A percentile compares a stretch with the other conserved stretches of the same genome.
phyloP scores from a whole-genome alignment of 768 basidiomycete species.

The Brasilioporus rufonigricans region DNA sequence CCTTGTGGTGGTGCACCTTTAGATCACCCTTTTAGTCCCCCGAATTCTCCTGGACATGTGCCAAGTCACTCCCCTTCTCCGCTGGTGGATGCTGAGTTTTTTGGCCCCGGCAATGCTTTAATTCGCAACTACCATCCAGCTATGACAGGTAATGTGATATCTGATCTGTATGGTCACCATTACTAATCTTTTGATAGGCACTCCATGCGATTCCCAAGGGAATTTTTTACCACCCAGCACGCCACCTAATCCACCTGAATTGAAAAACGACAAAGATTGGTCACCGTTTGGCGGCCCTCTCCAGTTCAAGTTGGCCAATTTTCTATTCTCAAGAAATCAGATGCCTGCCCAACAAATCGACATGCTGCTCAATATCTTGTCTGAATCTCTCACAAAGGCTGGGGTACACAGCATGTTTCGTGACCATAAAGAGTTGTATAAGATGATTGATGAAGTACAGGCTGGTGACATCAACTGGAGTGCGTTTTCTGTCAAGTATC shows the following conservation, averaged over 20 bases:
- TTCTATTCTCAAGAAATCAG: neutral
- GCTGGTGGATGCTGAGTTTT: neutral
- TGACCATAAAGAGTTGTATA: neutral
- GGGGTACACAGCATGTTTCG: neutral
- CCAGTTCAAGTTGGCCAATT: constrained; percentile 3
- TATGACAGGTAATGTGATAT: neutral
- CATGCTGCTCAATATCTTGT: neutral
- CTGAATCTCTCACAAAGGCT: neutral
- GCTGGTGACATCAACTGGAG: neutral
- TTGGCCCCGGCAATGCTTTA: neutral
- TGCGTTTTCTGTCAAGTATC: neutral
- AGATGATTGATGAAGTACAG: neutral
- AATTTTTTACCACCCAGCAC: neutral
- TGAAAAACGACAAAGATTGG: neutral
- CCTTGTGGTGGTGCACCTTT: too few relatives aligned
- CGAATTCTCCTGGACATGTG: too few relatives aligned
- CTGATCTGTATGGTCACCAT: neutral
- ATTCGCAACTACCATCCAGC: neutral
- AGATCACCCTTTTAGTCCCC: too few relatives aligned
- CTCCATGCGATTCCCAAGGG: neutral
- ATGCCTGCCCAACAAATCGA: neutral
- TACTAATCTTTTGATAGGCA: neutral
- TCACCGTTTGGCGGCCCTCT: neutral
- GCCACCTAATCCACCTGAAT: neutral
- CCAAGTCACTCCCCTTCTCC: too few relatives aligned